These are phyloP conservation scores for Zhuliangozyma blackwelliae DNA, from an alignment of 1,139 yeast species.

Conservation along the genomic window DNA sequence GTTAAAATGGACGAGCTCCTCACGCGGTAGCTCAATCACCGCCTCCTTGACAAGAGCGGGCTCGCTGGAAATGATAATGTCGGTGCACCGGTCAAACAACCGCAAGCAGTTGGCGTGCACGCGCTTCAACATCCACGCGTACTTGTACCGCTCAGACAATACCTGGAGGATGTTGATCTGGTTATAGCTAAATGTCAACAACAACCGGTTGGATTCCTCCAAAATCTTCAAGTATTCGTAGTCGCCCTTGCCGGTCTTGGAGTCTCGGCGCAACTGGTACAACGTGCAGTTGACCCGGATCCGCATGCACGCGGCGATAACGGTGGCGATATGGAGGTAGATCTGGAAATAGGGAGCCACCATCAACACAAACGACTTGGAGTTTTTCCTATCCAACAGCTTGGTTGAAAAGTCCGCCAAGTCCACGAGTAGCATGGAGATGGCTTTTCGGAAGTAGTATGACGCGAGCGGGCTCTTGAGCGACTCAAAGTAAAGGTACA, in stretches of 20 bases:
- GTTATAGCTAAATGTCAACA: slow-evolving; percentile 1
- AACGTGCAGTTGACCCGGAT: slow-evolving; percentile 6
- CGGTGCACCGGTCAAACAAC: slow-evolving; percentile 1
- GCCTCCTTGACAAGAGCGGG: slow-evolving; percentile 2
- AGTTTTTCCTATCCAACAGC: slow-evolving; percentile 3
- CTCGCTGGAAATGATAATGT: neutral
- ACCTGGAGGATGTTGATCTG: slow-evolving; percentile 1
- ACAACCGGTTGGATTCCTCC: neutral
- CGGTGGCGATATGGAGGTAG: slow-evolving; percentile 9
- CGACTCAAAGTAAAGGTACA: slow-evolving; percentile 24
- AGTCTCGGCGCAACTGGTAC: neutral
- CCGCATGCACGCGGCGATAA: slow-evolving; percentile 4
- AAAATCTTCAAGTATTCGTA: neutral
- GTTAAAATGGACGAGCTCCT: slow-evolving; percentile 1
- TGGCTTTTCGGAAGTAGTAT: slow-evolving; percentile 21
- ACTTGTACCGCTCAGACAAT: slow-evolving; percentile 2
- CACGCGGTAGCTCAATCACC: neutral
- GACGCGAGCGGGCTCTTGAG: slow-evolving; percentile 15
- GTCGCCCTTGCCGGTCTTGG: neutral
- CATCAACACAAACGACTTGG: slow-evolving; percentile 10
- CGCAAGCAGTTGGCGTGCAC: slow-evolving; percentile 4
- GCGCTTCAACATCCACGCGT: slow-evolving; percentile 4
- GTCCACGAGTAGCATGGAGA: slow-evolving; percentile 16
- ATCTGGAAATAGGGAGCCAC: slow-evolving; percentile 10
- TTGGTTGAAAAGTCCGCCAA: slow-evolving; percentile 12